Percentiles rank a stretch among this genome's conserved stretches.
Conservation (phyloP, 345 rosid genomes). For the Noccaea caerulescens region DNA sequence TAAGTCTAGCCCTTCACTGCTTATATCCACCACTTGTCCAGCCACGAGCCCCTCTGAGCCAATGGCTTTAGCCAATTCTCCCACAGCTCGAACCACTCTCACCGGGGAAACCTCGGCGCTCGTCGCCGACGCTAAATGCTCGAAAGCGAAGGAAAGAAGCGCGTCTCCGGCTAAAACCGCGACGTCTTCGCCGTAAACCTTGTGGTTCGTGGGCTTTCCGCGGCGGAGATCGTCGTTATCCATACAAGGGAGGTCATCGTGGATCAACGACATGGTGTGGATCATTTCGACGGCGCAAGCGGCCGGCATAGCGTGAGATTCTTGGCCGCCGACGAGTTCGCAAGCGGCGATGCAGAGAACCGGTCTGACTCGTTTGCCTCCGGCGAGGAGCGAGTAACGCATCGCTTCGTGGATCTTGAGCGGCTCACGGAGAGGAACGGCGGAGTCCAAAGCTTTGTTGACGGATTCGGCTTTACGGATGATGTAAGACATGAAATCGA, state of each 20-base stretch:
- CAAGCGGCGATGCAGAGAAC: constrained; percentile 85
- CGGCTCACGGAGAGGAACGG: constrained; percentile 69
- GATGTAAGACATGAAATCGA: constrained; percentile 86
- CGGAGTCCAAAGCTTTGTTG: constrained; percentile 68
- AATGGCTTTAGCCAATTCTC: constrained; percentile 69
- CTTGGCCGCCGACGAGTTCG: constrained; percentile 79
- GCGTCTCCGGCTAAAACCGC: constrained; percentile 94
- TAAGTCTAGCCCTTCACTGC: constrained; percentile 59
- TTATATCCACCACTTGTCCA: constrained; percentile 84
- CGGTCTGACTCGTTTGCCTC: constrained; percentile 87
- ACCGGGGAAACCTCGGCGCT: constrained; percentile 46
- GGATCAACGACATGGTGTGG: constrained; percentile 94
- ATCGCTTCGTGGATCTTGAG: constrained; percentile 85
- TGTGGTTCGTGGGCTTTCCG: constrained; percentile 91
- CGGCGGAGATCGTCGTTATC: constrained; percentile 97
- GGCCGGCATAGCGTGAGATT: constrained; percentile 72
- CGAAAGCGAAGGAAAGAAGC: constrained; percentile 75
- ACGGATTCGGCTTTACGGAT: constrained; percentile 58
- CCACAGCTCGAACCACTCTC: constrained; percentile 60
- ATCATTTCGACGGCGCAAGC: constrained; percentile 96
- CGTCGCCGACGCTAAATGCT: constrained; percentile 68
- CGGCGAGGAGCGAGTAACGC: constrained; percentile 92
- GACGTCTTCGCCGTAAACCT: constrained; percentile 76
- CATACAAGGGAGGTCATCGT: constrained; percentile 95
- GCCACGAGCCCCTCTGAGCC: constrained; percentile 82